These are phyloP conservation scores for Cryoendolithus antarcticus DNA, from an alignment of 2,329 filamentous ascomycete genomes.

Conservation along the genomic window DNA sequence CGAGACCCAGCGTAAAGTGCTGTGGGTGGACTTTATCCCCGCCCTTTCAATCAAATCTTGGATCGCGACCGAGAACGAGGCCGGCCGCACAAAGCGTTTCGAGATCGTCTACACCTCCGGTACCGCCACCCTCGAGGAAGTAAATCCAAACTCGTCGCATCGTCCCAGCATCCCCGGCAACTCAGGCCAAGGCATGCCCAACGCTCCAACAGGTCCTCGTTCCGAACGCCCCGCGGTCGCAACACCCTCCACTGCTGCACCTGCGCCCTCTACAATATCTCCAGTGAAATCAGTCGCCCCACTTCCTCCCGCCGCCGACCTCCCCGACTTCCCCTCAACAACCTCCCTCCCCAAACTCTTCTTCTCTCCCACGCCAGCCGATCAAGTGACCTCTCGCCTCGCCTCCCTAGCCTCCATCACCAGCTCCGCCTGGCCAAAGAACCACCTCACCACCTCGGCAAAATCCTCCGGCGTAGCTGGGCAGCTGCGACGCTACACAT, in stretches of 20 bases:
- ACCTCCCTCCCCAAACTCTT: slow-evolving; percentile 52
- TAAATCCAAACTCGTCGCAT: slow-evolving; percentile 7
- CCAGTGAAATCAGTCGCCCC: slow-evolving; percentile 2
- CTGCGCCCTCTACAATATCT: background rate
- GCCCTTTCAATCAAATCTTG: slow-evolving; percentile 55
- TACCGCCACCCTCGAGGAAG: slow-evolving; percentile 30
- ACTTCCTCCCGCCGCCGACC: slow-evolving; percentile 8
- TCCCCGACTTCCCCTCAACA: slow-evolving; percentile 45
- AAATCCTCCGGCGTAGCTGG: slow-evolving; percentile 7
- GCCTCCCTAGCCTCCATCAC: slow-evolving; percentile 42
- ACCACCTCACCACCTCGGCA: slow-evolving; percentile 2
- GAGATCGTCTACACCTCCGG: slow-evolving; percentile 53
- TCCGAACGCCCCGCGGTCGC: slow-evolving; percentile 3
- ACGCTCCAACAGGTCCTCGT: slow-evolving; percentile 14
- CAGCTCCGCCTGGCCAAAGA: slow-evolving; percentile 27
- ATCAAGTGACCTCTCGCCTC: slow-evolving; percentile 53
- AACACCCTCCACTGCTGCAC: slow-evolving; percentile 1
- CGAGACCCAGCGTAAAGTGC: slow-evolving; percentile 67
- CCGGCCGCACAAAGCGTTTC: slow-evolving; percentile 43
- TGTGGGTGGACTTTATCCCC: slow-evolving; percentile 86
- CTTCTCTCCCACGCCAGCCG: slow-evolving; percentile 51
- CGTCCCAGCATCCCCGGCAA: background rate
- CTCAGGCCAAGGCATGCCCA: slow-evolving; percentile 14
- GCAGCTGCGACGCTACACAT: slow-evolving; percentile 30
- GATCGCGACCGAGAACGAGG: slow-evolving; percentile 56